A percentile compares a stretch with the other conserved stretches of the same genome.
phyloP scores from a whole-genome alignment of 139 green algal species.

The Ostreobium quekettii region DNA sequence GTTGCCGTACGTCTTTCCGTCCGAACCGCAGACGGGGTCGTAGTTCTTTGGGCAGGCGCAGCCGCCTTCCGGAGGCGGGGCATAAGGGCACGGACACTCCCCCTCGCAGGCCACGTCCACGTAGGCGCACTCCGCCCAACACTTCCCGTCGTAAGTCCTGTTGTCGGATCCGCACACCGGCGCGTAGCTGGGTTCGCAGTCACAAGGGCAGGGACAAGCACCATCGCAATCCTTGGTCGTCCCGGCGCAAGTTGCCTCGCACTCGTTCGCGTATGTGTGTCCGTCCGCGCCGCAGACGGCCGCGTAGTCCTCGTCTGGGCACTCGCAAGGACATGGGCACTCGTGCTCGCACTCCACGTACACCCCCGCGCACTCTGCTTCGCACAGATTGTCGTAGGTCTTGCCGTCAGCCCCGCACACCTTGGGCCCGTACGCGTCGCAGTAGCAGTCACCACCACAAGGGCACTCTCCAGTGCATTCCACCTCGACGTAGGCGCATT shows the following conservation, averaged over 20 bases:
- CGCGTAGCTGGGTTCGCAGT: slow-evolving; percentile 26
- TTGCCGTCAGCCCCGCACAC: slow-evolving; percentile 30
- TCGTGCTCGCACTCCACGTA: slow-evolving; percentile 15
- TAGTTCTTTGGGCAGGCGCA: slow-evolving; percentile 25
- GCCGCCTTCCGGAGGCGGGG: too few relatives aligned
- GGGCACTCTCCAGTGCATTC: too few relatives aligned
- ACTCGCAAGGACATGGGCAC: slow-evolving; percentile 15
- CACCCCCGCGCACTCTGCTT: slow-evolving; percentile 20
- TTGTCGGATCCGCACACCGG: too few relatives aligned
- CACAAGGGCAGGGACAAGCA: slow-evolving; percentile 9
- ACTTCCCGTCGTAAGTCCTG: too few relatives aligned
- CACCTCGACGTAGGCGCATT: too few relatives aligned
- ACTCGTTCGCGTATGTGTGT: slow-evolving; percentile 29
- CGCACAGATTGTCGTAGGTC: slow-evolving; percentile 29
- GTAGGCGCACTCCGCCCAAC: too few relatives aligned
- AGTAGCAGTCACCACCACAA: not conserved
- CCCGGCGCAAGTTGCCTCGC: slow-evolving; percentile 21
- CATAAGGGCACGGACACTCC: too few relatives aligned
- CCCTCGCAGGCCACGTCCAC: too few relatives aligned
- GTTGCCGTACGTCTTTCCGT: slow-evolving; percentile 27
- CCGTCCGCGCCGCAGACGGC: slow-evolving; percentile 24
- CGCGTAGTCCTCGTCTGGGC: not conserved
- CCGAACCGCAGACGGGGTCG: slow-evolving; percentile 20
- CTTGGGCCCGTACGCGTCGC: not conserved
- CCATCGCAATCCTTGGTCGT: slow-evolving; percentile 1